phyloP scores from a whole-genome alignment of 495 filamentous ascomycete genomes.

The Talaromyces trachyspermus region DNA sequence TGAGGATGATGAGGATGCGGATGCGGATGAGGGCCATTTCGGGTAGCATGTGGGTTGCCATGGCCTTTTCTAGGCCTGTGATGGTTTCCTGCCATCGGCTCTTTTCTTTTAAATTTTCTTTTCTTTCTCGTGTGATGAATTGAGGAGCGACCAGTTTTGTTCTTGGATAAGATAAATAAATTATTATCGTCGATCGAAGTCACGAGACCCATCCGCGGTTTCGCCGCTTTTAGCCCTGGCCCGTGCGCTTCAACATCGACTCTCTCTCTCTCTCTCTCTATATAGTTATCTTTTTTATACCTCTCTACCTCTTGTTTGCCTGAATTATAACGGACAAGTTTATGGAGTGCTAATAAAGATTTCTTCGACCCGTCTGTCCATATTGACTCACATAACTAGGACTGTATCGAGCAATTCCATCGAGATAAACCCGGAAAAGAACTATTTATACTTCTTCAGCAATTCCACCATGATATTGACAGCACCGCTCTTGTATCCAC shows the following conservation, averaged over 20 bases:
- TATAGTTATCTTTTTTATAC: too few species aligned
- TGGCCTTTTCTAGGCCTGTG: background rate
- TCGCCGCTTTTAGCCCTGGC: too few species aligned
- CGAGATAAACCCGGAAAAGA: background rate
- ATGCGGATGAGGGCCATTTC: slow-evolving; percentile 2
- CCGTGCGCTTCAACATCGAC: too few species aligned
- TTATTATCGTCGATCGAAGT: too few species aligned
- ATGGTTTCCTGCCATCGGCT: background rate
- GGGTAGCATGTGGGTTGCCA: background rate
- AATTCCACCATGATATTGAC: slow-evolving; percentile 68
- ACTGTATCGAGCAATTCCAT: too few species aligned
- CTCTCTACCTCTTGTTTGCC: too few species aligned
- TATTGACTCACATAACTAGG: too few species aligned
- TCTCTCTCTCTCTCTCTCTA: too few species aligned
- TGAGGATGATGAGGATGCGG: background rate
- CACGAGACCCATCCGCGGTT: too few species aligned
- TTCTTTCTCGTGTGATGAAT: background rate
- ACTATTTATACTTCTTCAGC: slow-evolving; percentile 55
- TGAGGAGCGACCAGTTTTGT: background rate
- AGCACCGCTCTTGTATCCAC: slow-evolving; percentile 63
- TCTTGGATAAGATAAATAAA: slow-evolving; percentile 1
- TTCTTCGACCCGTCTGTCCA: too few species aligned
- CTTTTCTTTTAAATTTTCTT: background rate
- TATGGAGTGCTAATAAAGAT: too few species aligned
- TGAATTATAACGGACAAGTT: too few species aligned